Conservation (phyloP, 768 basidiomycete species). For the Hypholoma fasciculare region DNA sequence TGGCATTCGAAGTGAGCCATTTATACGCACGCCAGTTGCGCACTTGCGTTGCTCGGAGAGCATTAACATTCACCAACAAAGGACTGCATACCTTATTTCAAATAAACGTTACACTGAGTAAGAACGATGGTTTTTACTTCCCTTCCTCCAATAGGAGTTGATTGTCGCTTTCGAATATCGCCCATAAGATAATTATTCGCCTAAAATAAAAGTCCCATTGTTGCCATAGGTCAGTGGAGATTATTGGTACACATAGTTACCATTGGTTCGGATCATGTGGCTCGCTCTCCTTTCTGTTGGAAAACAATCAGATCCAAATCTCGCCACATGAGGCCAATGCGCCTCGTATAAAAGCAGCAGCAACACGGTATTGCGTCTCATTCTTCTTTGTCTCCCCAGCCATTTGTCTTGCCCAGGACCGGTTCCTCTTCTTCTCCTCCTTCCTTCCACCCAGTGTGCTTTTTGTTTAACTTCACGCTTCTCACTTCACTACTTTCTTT, state of each 20-base stretch:
- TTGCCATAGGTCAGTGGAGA: neutral
- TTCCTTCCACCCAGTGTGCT: slow-evolving; percentile 17
- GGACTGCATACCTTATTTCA: no score
- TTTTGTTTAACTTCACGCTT: slow-evolving; percentile 11
- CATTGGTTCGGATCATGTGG: slow-evolving; percentile 19
- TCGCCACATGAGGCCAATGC: neutral
- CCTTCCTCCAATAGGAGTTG: no score
- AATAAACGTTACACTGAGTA: no score
- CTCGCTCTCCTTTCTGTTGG: slow-evolving; percentile 8
- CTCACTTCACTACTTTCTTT: slow-evolving; percentile 4
- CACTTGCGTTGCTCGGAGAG: no score
- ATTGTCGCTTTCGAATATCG: neutral
- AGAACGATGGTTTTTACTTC: no score
- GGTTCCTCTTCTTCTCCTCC: slow-evolving; percentile 24
- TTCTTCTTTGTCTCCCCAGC: slow-evolving; percentile 16
- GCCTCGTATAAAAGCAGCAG: slow-evolving; percentile 11
- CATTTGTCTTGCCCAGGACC: slow-evolving; percentile 25
- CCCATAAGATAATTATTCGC: neutral
- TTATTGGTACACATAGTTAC: slow-evolving; percentile 18
- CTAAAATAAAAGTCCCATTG: neutral
- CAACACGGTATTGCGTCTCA: neutral
- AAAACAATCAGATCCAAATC: slow-evolving; percentile 1
- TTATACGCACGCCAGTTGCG: no score
- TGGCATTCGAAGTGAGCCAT: no score
- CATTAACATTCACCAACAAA: no score